A percentile compares a stretch with the other conserved stretches of the same genome.
These are phyloP conservation scores for Clonostachys rosea DNA, from an alignment of 2,329 filamentous ascomycete genomes.

Conservation along the genomic window DNA sequence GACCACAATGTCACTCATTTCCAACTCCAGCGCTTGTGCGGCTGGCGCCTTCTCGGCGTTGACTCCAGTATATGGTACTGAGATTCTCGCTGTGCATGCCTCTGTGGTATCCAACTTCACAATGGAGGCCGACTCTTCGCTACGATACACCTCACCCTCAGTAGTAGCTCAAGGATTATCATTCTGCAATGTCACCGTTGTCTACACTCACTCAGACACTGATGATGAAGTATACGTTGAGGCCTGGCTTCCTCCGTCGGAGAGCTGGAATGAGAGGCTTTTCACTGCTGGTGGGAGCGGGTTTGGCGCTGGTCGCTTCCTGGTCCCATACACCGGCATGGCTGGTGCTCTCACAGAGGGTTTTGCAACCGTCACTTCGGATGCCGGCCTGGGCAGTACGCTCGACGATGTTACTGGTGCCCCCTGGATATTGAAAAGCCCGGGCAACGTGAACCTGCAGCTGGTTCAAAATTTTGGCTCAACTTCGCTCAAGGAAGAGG, in stretches of 20 bases:
- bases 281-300: conserved; percentile 22
- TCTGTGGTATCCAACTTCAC: conserved; percentile 5
- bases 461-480: conserved; percentile 14
- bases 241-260: conserved; percentile 11
- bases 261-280: conserved; percentile 20
- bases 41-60: conserved; percentile 6
- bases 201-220: conserved; percentile 4
- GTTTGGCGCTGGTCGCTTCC: conserved; percentile 11
- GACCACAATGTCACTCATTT: conserved; percentile 6
- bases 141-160: conserved; percentile 8
- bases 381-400: conserved; percentile 1
- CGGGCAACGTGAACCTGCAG: conserved; percentile 14
- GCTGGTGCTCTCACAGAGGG: conserved; percentile 6
- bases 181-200: conserved; percentile 10
- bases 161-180: conserved; percentile 12
- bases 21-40: conserved; percentile 11
- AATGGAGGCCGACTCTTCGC: conserved; percentile 6
- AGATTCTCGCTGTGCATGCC: conserved; percentile 6
- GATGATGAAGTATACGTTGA: conserved; percentile 4
- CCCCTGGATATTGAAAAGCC: conserved; percentile 1
- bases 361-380: conserved; percentile 8
- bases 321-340: conserved; percentile 3
- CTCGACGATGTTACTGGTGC: neutral
- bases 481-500: conserved; percentile 16
- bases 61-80: conserved; percentile 1